Evolutionary conservation across 495 filamentous ascomycete species (phyloP).

Genomic region (Aspergillus sparsus): DNA sequence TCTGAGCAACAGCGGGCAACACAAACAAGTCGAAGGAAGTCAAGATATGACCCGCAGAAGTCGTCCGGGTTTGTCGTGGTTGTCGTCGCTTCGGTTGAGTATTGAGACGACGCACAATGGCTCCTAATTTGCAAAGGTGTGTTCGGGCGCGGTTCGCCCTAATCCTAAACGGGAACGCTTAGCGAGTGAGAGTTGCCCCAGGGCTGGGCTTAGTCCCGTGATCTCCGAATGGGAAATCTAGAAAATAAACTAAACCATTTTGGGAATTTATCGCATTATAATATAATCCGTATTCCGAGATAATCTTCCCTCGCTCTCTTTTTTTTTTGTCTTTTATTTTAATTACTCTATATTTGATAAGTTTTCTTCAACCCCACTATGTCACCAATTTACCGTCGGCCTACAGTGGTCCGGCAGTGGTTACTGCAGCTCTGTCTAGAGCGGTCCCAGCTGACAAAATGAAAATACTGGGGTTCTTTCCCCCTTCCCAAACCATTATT

Average conservation of each 20-base stretch:
- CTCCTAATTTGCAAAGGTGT: constrained; percentile 45
- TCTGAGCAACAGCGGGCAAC: constrained; percentile 50
- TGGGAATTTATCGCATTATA: constrained; percentile 20
- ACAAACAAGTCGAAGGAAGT: constrained; percentile 50
- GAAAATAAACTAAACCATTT: constrained; percentile 20
- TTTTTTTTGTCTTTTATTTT: constrained; percentile 2
- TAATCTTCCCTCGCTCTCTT: constrained; percentile 11
- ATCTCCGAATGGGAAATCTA: constrained; percentile 14
- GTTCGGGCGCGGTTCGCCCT: constrained; percentile 41
- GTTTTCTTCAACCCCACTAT: constrained; percentile 23
- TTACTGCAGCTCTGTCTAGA: constrained; percentile 11
- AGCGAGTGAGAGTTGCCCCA: constrained; percentile 36
- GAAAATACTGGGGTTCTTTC: constrained; percentile 6
- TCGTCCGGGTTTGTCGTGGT: constrained; percentile 52
- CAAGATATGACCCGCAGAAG: constrained; percentile 49
- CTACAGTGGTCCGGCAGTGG: constrained; percentile 40
- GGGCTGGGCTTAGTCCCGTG: constrained; percentile 48
- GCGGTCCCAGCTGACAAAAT: constrained; percentile 29
- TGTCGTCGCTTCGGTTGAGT: constrained; percentile 51
- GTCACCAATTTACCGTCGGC: constrained; percentile 33
- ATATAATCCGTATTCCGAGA: constrained; percentile 23
- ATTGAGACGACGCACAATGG: constrained; percentile 43
- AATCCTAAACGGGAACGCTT: constrained; percentile 42
- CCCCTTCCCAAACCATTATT: not conserved
- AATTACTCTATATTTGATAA: not conserved